Conservation (phyloP, 176 grass and related monocot genomes). For the Poa annua region DNA sequence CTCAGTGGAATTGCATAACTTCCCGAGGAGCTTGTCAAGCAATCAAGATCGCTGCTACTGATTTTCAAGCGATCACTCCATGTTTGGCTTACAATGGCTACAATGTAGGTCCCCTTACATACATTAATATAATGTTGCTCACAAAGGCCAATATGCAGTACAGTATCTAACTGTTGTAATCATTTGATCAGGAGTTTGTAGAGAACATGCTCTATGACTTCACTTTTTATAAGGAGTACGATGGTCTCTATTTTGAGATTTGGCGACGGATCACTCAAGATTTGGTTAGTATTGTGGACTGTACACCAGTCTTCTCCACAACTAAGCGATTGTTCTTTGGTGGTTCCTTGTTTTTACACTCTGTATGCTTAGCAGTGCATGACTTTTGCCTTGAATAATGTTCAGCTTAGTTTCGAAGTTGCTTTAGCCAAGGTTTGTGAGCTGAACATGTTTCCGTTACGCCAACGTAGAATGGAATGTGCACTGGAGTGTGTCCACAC, state of each 20-base stretch:
- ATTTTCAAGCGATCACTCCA: not conserved
- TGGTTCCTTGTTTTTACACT: not conserved
- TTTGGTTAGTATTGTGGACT: not conserved
- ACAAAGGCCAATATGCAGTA: not conserved
- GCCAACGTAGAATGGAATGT: not conserved
- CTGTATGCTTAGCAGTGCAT: not conserved
- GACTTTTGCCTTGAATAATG: not conserved
- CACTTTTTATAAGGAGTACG: not conserved
- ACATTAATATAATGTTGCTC: not conserved
- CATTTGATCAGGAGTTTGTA: not conserved
- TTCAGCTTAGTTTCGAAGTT: slow-evolving; percentile 7
- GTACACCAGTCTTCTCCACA: not conserved
- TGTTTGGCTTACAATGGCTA: not conserved
- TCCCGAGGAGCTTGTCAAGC: not conserved
- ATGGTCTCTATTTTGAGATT: not conserved
- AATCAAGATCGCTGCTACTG: slow-evolving; percentile 11
- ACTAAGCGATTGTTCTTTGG: not conserved
- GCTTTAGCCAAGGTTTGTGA: slow-evolving; percentile 9
- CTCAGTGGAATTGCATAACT: not conserved
- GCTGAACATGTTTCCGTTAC: not conserved
- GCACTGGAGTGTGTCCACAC: not conserved
- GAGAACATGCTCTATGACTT: not conserved
- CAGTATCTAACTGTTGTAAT: not conserved
- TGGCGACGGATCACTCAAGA: not conserved
- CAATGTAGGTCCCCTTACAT: not conserved